phyloP scores from a whole-genome alignment of 352 stramenopile genomes.

The Phytopythium oedochilum region DNA sequence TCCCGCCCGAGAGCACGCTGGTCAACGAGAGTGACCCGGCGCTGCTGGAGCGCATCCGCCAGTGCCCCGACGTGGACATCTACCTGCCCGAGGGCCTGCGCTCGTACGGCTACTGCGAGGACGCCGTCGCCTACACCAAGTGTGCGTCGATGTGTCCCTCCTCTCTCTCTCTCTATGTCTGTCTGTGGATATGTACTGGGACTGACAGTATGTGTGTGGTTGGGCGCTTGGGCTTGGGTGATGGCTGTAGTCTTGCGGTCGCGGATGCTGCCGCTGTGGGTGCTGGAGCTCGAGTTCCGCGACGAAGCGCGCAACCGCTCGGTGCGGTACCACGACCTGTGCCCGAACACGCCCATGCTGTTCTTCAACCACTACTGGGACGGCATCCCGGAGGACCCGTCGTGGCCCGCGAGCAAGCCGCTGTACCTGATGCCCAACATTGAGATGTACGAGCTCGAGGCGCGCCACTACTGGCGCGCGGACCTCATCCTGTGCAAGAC shows the following conservation, averaged over 20 bases:
- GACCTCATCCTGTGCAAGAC: constrained; percentile 66
- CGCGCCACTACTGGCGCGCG: constrained; percentile 37
- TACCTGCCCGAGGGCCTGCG: constrained; percentile 47
- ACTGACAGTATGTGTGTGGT: too few species aligned
- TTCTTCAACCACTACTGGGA: constrained; percentile 67
- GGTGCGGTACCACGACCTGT: constrained; percentile 55
- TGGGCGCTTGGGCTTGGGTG: neutral
- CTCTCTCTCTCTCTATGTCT: too few species aligned
- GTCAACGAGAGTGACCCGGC: constrained; percentile 30
- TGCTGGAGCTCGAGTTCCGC: constrained; percentile 16
- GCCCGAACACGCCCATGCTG: constrained; percentile 36
- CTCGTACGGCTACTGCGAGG: constrained; percentile 66
- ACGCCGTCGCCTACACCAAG: constrained; percentile 55
- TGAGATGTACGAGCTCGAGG: constrained; percentile 50
- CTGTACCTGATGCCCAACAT: constrained; percentile 49
- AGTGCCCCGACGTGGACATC: constrained; percentile 62
- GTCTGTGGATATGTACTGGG: too few species aligned
- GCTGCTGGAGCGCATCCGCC: constrained; percentile 37
- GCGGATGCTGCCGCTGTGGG: constrained; percentile 25
- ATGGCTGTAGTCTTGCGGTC: constrained; percentile 25
- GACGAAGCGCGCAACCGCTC: constrained; percentile 12
- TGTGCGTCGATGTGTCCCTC: constrained; percentile 19
- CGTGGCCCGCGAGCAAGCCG: constrained; percentile 24
- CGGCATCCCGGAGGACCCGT: constrained; percentile 4
- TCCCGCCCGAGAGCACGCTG: constrained; percentile 11